Evolutionary conservation across 78 protist genomes (phyloP), one percentile per base, ranked within the genome.

Genomic region (Capsaspora owczarzaki): DNA sequence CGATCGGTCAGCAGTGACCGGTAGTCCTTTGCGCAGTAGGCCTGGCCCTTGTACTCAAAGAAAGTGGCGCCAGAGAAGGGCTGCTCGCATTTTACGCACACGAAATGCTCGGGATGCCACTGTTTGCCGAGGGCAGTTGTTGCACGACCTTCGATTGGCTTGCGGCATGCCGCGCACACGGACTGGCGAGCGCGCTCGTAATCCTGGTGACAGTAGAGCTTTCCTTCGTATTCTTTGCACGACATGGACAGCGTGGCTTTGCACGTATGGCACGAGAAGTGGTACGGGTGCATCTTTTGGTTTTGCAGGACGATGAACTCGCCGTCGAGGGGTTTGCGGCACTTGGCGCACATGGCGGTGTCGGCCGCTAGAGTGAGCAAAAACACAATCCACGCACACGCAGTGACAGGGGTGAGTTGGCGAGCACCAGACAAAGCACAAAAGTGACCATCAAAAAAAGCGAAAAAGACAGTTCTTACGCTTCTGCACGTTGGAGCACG

Each of bases 71-170:
- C 40, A 38, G 46, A 10, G 44, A 66, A 66, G n/a, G 74, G 74
- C 42, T 38, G 25, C 42, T 66, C 44, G 76, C 76, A 70, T 6
- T 41, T 5, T 43, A 47, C 60, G n/a, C 78, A 72, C 40, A 5
- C 19, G 29, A 72, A 72, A 44, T 72, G 78, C 60, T 72, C 78
- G 27, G 78, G 78, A 35, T 72, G 78, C 37, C 35, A 72, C 38
- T 44, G 40, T 23, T 31, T 23, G 63, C 60, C 60, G 35, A 72
- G 56, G 20, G 78, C 78, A n/a, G 49, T 44, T 1, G 44, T 20
- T 10, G 23, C 14, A 22, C 56, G 49, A 12, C 44, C 78, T 6
- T 3, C 33, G 78, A 72, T 72, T 16, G 78, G 61, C 38, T 27
- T 4, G 31, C 10, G n/a, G 33, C 78, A 72, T 38, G 3, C 27